Conservation (phyloP, 257 asterid genomes). For the Dorcoceras hygrometricum region DNA sequence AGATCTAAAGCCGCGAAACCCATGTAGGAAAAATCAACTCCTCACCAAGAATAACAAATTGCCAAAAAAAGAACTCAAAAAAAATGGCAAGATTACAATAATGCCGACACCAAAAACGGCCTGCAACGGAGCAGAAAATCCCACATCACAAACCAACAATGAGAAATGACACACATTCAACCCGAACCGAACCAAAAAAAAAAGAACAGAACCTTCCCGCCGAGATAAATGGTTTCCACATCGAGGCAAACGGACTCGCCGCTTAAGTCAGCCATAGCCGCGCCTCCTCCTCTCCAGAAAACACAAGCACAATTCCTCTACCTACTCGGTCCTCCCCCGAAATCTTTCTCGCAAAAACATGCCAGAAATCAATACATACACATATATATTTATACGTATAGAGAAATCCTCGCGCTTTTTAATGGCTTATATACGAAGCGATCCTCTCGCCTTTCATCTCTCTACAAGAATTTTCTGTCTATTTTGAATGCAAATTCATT, state of each 20-base stretch:
- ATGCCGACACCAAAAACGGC: neutral
- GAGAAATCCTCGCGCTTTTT: slow-evolving; percentile 11
- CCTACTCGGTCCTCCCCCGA: neutral
- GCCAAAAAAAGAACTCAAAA: neutral
- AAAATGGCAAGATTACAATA: neutral
- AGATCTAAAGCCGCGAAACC: neutral
- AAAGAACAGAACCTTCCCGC: slow-evolving; percentile 25
- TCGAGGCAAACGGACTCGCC: slow-evolving; percentile 30
- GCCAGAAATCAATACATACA: neutral
- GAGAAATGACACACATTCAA: neutral
- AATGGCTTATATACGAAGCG: slow-evolving; percentile 29
- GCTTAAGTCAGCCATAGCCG: slow-evolving; percentile 25
- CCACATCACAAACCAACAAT: neutral
- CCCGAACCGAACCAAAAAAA: neutral
- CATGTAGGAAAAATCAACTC: neutral
- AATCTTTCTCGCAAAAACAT: neutral
- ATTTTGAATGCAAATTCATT: slow-evolving; percentile 20
- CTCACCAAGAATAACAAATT: neutral
- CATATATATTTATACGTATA: neutral
- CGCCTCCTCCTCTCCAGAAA: slow-evolving; percentile 7
- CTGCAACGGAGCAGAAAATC: neutral
- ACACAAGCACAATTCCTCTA: neutral
- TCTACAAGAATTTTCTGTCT: slow-evolving; percentile 11
- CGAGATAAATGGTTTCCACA: slow-evolving; percentile 28
- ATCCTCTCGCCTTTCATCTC: slow-evolving; percentile 22